Evolutionary conservation across 2,329 filamentous ascomycete genomes (phyloP).

Genomic region (Phyllosticta paracitricarpa): DNA sequence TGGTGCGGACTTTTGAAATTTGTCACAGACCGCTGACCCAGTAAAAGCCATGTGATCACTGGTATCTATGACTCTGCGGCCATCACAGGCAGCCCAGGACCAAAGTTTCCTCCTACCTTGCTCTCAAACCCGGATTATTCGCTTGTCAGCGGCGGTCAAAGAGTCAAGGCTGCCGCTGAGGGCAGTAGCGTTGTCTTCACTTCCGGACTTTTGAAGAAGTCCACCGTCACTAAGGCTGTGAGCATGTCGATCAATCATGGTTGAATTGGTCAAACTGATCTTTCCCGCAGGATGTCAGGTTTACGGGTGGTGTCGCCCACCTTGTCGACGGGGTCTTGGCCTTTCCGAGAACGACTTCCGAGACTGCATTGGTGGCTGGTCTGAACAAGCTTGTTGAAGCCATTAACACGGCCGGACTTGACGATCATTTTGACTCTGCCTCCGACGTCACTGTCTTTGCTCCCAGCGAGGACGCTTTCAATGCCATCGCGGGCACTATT

Average conservation of each 20-base stretch:
- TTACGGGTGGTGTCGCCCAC: slow-evolving; percentile 37
- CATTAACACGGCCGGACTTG: slow-evolving; percentile 29
- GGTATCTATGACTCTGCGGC: slow-evolving; percentile 35
- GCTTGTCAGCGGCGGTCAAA: slow-evolving; percentile 52
- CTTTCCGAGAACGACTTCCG: slow-evolving; percentile 24
- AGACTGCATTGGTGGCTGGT: slow-evolving; percentile 24
- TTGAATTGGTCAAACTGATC: background rate
- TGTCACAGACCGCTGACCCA: background rate
- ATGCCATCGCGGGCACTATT: slow-evolving; percentile 44
- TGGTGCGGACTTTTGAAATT: no score
- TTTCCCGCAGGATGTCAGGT: slow-evolving; percentile 29
- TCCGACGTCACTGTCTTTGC: slow-evolving; percentile 54
- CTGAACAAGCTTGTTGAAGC: slow-evolving; percentile 34
- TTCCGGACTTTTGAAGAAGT: slow-evolving; percentile 42
- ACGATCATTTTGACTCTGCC: slow-evolving; percentile 31
- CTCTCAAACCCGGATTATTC: slow-evolving; percentile 43
- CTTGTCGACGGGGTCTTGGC: slow-evolving; percentile 36
- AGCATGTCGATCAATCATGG: slow-evolving; percentile 14
- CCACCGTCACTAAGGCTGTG: slow-evolving; percentile 41
- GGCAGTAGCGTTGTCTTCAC: slow-evolving; percentile 40
- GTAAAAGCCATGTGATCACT: slow-evolving; percentile 41
- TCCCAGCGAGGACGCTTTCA: slow-evolving; percentile 51
- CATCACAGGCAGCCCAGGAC: slow-evolving; percentile 28
- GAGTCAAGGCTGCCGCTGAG: slow-evolving; percentile 37
- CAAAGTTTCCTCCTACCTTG: slow-evolving; percentile 36